Base-by-base conservation (phyloP, 495 filamentous ascomycete genomes). In the Tuber brumale region DNA sequence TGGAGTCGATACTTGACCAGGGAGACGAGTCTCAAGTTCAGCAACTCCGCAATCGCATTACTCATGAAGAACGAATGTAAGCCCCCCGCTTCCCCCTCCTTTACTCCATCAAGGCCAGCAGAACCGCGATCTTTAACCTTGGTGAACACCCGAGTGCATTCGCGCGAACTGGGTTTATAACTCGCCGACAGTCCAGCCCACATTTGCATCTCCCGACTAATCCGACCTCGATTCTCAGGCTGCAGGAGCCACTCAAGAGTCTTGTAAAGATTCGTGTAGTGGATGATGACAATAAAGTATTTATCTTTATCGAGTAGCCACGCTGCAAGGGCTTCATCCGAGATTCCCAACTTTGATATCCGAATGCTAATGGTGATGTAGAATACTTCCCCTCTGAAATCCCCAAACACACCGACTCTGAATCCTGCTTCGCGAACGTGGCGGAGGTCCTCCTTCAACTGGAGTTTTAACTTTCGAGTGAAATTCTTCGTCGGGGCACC, bases 261-360 rank as follows among this genome's bases (percentile, higher is more conserved):
- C 19, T 80, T 82, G 84, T 97, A 97, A 1, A 84, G 85, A 42
- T 82, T 79, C 0, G 85, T 83, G 79, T 91, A 94, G 70, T 88
- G 87, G n/a, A 97, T 87, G 21, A 97, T 86, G 9, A 97, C 85
- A 9, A 96, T 88, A 66, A 97, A 82, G 80, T 95, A 95, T 41
- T 96, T 90, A 0, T 85, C 83, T 0, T 85, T 82, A 21, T 88
- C 81, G 27, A 98, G 83, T 72, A 90, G 86, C 95, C 95, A 98
- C 21, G 93, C 91, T 77, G 89, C 87, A 84, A 92, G 87, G 1
- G 89, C 91, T 76, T 94, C 92, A 42, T 92, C 87, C 3, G 93
- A 93, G 42, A 98, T 88, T 2, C 88, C 90, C 3, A 97, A 87
- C 76, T 91, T 92, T 0, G 85, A 84, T 71, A 93, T 87, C 1